These are phyloP conservation scores for Lomentospora prolificans DNA, from an alignment of 2,329 filamentous ascomycete genomes.

Conservation along the genomic window DNA sequence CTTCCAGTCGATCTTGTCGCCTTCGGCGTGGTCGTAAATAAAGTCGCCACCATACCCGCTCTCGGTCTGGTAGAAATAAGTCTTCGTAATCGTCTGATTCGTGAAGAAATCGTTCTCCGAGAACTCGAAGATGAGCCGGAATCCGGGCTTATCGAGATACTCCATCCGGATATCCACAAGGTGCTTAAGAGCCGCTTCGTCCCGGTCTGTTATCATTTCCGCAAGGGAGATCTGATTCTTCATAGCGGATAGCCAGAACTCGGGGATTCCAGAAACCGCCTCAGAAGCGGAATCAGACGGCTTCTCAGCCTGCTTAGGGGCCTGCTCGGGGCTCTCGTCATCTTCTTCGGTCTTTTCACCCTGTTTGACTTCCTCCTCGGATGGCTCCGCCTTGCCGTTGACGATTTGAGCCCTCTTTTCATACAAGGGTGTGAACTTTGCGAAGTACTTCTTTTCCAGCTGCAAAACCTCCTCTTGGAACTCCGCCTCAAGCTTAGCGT, in stretches of 20 bases:
- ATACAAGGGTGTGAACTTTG: conserved; percentile 96
- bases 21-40: conserved; percentile 98
- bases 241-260: conserved; percentile 99
- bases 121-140: conserved; percentile 97
- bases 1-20: conserved; percentile 97
- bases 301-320: conserved; percentile 48
- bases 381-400: conserved; percentile 79
- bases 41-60: conserved; percentile 98
- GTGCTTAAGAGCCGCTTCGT: conserved; percentile 86
- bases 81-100: conserved; percentile 96
- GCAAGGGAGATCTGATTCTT: conserved; percentile 97
- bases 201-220: conserved; percentile 97
- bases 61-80: conserved; percentile 98
- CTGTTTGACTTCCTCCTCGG: conserved; percentile 74
- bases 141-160: conserved; percentile 95
- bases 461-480: conserved; percentile 98
- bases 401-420: conserved; percentile 88
- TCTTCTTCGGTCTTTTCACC: conserved; percentile 71
- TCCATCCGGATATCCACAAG: conserved; percentile 96
- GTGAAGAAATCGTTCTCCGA: conserved; percentile 91
- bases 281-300: conserved; percentile 37
- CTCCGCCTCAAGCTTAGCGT: conserved; percentile 94
- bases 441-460: conserved; percentile 99
- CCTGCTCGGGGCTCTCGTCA: conserved; percentile 43
- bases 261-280: conserved; percentile 71